A percentile compares a stretch with the other conserved stretches of the same genome.
phyloP scores from a whole-genome alignment of 148 eudicot species.

The Camellia sinensis region DNA sequence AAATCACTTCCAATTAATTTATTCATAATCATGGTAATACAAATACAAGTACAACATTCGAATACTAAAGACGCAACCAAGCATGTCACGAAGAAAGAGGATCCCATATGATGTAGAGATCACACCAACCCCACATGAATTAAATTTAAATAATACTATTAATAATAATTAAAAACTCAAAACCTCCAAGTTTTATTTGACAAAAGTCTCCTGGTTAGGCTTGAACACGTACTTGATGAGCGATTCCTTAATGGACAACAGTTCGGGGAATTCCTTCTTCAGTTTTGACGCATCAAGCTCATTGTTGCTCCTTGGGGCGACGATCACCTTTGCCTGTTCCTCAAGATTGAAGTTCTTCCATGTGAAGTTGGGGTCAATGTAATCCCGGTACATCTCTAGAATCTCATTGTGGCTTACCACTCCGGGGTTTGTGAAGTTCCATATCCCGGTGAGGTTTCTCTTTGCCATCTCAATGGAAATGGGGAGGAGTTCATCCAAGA shows the following conservation, averaged over 20 bases:
- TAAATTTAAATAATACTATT: not conserved
- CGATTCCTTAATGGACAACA: conserved; percentile 47
- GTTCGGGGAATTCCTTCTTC: conserved; percentile 41
- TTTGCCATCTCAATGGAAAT: conserved; percentile 59
- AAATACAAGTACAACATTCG: conserved; percentile 16
- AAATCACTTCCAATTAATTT: conserved; percentile 8
- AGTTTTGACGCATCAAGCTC: conserved; percentile 50
- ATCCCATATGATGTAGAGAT: not conserved
- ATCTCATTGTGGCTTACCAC: conserved; percentile 62
- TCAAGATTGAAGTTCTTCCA: conserved; percentile 46
- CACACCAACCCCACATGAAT: not conserved
- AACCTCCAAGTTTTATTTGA: conserved; percentile 8
- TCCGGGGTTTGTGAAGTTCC: conserved; percentile 63
- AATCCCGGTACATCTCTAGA: conserved; percentile 46
- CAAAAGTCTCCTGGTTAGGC: conserved; percentile 40
- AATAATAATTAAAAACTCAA: not conserved
- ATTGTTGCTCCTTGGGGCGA: conserved; percentile 60
- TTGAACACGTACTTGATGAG: conserved; percentile 40
- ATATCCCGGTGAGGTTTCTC: conserved; percentile 52
- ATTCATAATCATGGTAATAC: conserved; percentile 6
- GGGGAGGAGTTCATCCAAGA: conserved; percentile 54
- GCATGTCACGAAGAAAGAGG: not conserved
- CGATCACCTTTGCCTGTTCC: conserved; percentile 52
- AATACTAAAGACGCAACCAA: conserved; percentile 7
- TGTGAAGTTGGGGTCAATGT: conserved; percentile 46